A percentile compares a stretch with the other conserved stretches of the same genome.
phyloP scores from a whole-genome alignment of 805 yeast species.

The Candida fluviatilis region DNA sequence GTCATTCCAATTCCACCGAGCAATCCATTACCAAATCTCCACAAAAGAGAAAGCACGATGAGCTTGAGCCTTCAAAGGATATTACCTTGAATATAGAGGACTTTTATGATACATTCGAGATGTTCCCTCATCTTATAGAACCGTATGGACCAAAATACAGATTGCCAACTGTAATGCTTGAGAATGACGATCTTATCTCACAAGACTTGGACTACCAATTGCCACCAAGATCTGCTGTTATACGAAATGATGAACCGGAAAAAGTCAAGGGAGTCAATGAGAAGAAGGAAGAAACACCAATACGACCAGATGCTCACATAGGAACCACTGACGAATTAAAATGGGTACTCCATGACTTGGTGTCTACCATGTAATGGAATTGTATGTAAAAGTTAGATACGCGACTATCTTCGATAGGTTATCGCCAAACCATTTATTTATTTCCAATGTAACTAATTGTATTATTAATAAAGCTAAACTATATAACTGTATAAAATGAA shows the following conservation, averaged over 20 bases:
- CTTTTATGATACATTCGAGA: constrained; percentile 56
- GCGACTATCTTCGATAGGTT: not conserved
- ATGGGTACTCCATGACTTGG: constrained; percentile 66
- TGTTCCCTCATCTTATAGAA: constrained; percentile 65
- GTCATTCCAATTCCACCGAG: constrained; percentile 9
- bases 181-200: constrained; percentile 49
- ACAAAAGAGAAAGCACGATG: constrained; percentile 17
- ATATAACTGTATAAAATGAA: constrained; percentile 6
- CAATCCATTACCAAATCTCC: not conserved
- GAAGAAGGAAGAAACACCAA: constrained; percentile 6
- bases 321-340: constrained; percentile 67
- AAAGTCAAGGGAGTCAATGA: constrained; percentile 2
- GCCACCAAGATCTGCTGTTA: constrained; percentile 20
- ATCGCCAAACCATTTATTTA: constrained; percentile 1
- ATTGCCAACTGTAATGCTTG: constrained; percentile 44
- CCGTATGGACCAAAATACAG: constrained; percentile 59
- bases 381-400: not conserved
- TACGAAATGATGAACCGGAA: constrained; percentile 2
- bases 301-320: constrained; percentile 30
- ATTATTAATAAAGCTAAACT: constrained; percentile 4
- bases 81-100: constrained; percentile 62
- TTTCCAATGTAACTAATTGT: not conserved
- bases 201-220: constrained; percentile 20
- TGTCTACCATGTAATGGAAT: constrained; percentile 31
- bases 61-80: constrained; percentile 13